Conservation (phyloP, 495 filamentous ascomycete species). For the Stereocaulon alpinum region DNA sequence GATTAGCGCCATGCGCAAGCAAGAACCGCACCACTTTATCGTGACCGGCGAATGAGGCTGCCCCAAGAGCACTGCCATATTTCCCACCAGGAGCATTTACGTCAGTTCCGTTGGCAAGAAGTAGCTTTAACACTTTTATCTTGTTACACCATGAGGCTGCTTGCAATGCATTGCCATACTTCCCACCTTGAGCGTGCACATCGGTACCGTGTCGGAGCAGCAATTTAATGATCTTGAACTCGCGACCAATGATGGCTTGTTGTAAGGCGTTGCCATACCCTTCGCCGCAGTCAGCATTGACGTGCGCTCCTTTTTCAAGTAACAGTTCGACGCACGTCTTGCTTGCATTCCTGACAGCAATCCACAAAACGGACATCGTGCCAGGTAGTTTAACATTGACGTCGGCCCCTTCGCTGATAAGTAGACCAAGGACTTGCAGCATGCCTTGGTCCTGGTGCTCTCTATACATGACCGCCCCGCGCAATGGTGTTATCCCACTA, state of each 20-base stretch:
- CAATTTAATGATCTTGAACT: neutral
- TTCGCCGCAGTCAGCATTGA: neutral
- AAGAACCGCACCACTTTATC: neutral
- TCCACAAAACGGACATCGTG: too few relatives aligned
- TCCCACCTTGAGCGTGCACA: neutral
- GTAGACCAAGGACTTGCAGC: neutral
- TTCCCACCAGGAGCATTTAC: neutral
- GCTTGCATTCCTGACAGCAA: too few relatives aligned
- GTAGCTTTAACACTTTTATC: too few relatives aligned
- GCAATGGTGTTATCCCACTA: neutral
- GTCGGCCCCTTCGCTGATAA: neutral
- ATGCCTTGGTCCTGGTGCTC: neutral
- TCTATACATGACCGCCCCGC: neutral
- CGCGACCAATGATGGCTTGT: neutral
- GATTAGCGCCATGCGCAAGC: too few relatives aligned
- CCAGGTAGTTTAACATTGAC: neutral
- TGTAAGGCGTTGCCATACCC: neutral
- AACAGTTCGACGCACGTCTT: too few relatives aligned
- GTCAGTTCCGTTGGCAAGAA: neutral
- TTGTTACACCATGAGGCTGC: neutral
- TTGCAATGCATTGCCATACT: neutral
- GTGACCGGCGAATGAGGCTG: neutral
- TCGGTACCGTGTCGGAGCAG: neutral
- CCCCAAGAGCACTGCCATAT: neutral
- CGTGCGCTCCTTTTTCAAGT: too few relatives aligned